These are phyloP conservation scores for Yamadazyma kitorensis DNA, from an alignment of 805 yeast species.

Conservation along the genomic window DNA sequence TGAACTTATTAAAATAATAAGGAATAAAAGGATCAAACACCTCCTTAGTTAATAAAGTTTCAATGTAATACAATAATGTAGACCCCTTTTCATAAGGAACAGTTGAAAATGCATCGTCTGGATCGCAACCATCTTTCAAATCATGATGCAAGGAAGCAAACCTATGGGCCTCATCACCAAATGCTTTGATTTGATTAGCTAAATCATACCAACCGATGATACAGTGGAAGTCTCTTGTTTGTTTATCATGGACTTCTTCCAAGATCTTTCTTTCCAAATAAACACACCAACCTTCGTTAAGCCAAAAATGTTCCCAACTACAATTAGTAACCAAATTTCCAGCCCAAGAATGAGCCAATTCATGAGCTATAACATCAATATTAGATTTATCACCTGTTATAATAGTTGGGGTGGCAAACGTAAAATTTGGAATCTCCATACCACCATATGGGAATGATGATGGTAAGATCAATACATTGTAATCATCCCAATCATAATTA, in stretches of 20 bases:
- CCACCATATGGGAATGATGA: conserved; percentile 85
- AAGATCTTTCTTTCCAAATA: conserved; percentile 82
- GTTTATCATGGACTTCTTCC: conserved; percentile 76
- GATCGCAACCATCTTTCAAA: conserved; percentile 67
- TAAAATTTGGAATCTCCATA: conserved; percentile 91
- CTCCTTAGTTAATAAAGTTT: conserved; percentile 56
- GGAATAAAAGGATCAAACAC: conserved; percentile 79
- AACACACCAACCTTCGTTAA: conserved; percentile 96
- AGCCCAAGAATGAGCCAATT: conserved; percentile 89
- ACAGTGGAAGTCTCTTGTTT: conserved; percentile 74
- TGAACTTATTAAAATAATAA: conserved; percentile 67
- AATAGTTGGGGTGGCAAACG: conserved; percentile 87
- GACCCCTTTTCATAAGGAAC: conserved; percentile 94
- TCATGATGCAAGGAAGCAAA: conserved; percentile 68
- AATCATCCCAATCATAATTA: conserved; percentile 81
- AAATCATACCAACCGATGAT: conserved; percentile 88
- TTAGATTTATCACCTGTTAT: conserved; percentile 82
- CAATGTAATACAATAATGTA: conserved; percentile 72
- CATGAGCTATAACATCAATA: conserved; percentile 90
- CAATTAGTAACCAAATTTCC: conserved; percentile 89
- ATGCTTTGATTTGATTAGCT: conserved; percentile 60
- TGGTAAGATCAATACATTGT: conserved; percentile 78
- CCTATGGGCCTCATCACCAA: conserved; percentile 52
- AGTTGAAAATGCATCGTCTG: conserved; percentile 84
- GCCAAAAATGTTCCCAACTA: conserved; percentile 93